Conservation (phyloP, 306 rosid species). For the Lathyrus sativus region DNA sequence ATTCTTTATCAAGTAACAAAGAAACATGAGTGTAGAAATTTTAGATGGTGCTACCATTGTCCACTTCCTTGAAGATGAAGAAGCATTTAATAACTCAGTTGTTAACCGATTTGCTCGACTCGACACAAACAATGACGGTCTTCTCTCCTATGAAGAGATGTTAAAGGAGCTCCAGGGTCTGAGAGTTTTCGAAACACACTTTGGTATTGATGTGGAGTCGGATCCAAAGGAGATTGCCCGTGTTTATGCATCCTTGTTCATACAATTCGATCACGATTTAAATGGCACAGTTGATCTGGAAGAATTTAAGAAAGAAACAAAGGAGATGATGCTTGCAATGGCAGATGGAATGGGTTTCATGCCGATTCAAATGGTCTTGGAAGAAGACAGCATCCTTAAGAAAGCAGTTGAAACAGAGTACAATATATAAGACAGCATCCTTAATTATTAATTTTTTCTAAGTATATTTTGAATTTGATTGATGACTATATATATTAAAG, state of each 20-base stretch:
- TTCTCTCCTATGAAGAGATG: slow-evolving; percentile 71
- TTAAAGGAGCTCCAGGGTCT: slow-evolving; percentile 65
- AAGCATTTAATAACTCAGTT: slow-evolving; percentile 47
- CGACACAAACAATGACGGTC: slow-evolving; percentile 61
- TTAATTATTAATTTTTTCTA: no score
- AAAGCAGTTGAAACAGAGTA: slow-evolving; percentile 71
- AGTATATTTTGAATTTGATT: no score
- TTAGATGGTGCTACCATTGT: slow-evolving; percentile 69
- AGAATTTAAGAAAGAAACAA: slow-evolving; percentile 71
- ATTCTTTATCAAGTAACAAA: not conserved
- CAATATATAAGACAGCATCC: no score
- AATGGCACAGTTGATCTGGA: slow-evolving; percentile 64
- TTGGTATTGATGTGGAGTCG: slow-evolving; percentile 62
- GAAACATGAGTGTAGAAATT: slow-evolving; percentile 74
- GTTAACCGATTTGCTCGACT: slow-evolving; percentile 53
- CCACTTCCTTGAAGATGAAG: slow-evolving; percentile 71
- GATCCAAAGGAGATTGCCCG: slow-evolving; percentile 62
- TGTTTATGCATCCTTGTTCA: slow-evolving; percentile 59
- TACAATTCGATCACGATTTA: slow-evolving; percentile 62
- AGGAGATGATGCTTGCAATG: slow-evolving; percentile 76
- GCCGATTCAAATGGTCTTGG: slow-evolving; percentile 72
- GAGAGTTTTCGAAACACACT: slow-evolving; percentile 66
- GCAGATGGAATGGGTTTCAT: slow-evolving; percentile 72
- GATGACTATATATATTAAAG: no score
- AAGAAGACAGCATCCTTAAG: slow-evolving; percentile 62